Evolutionary conservation across 352 stramenopile genomes (phyloP), one percentile per base, ranked within the genome.

Genomic region (Globisporangium rhizosaccharum): DNA sequence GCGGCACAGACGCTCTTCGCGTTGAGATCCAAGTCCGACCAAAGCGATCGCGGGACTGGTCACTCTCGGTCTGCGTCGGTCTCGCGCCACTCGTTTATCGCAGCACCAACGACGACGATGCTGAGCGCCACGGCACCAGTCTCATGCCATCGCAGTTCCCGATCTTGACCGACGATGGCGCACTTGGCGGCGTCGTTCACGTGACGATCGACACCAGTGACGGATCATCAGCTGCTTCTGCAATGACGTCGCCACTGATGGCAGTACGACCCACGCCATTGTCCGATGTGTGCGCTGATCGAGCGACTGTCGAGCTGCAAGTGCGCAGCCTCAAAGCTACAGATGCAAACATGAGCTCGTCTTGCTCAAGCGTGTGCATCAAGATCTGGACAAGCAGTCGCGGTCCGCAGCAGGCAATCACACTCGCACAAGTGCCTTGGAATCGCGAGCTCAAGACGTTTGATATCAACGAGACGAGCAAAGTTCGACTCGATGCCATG

Each of bases 371-470:
- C 11, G 11, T 61, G 18, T 53, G 46, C 44, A 28, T 53, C 10
- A 56, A 56, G 59, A 37, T 65, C 26, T 65, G 59, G 59, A 52
- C 53, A 4, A 61, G 59, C 18, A 61, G 52, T 25, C n/a, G 28
- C 23, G 37, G 59, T n/a, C 52, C 28, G 4, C 46, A 53, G 17
- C 53, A 3, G 2, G 25, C 47, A 2, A 52, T 48, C 20, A 56
- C 28, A 28, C 51, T 48, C 6, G 23, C 37, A 12, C 30, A 25
- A 14, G 36, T 53, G 25, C 9, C 44, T 23, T 65, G 46, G 59
- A 9, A 57, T n/a, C 2, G 18, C 26, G 15, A 14, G 9, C 9
- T 8, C 9, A 18, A 12, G 25, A 18, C 49, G 28, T 53, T 53
- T 23, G 18, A n/a, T n/a, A 18, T 18, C 15, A 26, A 2, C 7